These are phyloP conservation scores for Oidiodendron maius DNA, from an alignment of 495 filamentous ascomycete genomes.

Conservation along the genomic window DNA sequence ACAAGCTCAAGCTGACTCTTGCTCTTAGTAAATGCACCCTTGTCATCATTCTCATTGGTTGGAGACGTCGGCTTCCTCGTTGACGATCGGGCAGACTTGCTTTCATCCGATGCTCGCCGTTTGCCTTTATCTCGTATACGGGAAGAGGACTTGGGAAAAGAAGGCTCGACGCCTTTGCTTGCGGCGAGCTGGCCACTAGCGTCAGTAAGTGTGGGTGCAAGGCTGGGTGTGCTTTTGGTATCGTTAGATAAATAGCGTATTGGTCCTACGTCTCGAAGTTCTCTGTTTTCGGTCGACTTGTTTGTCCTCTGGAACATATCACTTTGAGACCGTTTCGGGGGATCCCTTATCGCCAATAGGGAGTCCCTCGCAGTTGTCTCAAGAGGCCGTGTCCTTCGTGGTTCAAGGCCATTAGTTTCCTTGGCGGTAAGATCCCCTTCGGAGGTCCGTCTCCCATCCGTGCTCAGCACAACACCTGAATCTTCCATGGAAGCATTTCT, in stretches of 20 bases:
- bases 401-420: conserved; percentile 10
- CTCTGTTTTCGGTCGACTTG: neutral
- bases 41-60: neutral
- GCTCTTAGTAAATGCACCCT: conserved; percentile 31
- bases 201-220: conserved; percentile 18
- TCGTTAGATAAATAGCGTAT: neutral
- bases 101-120: conserved; percentile 9
- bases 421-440: conserved; percentile 10
- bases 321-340: neutral
- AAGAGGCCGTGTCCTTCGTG: too few relatives aligned
- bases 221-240: conserved; percentile 10
- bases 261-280: neutral
- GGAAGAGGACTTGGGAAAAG: neutral
- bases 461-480: too few relatives aligned
- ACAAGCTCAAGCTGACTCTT: conserved; percentile 46
- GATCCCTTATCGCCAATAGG: neutral
- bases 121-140: conserved; percentile 18
- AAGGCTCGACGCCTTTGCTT: neutral
- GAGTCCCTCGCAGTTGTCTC: neutral
- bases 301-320: neutral
- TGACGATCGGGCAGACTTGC: conserved; percentile 4
- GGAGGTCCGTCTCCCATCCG: conserved; percentile 1
- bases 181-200: conserved; percentile 17
- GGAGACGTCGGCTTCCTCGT: conserved; percentile 12
- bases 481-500: neutral